phyloP scores from a whole-genome alignment of 345 rosid species.

The Eucalyptus paniculata region DNA sequence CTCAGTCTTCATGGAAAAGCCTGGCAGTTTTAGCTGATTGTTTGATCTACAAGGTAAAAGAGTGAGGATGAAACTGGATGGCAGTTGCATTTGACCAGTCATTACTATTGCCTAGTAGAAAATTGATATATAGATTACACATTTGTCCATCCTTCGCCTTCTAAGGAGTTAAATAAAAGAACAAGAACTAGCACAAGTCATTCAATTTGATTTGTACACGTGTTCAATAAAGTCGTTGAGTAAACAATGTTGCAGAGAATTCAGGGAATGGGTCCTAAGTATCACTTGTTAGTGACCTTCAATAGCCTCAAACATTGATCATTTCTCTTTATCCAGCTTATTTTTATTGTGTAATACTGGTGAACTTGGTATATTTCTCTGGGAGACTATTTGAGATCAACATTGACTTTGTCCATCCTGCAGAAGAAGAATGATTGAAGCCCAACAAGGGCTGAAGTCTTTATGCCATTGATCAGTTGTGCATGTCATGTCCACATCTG shows the following conservation, averaged over 20 bases:
- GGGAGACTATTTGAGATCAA: background rate
- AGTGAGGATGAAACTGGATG: background rate
- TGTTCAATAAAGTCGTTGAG: background rate
- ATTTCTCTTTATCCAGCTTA: background rate
- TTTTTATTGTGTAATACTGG: background rate
- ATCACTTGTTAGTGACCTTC: background rate
- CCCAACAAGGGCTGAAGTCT: background rate
- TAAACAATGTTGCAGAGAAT: background rate
- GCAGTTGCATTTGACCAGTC: background rate
- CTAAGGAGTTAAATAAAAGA: background rate
- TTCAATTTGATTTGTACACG: background rate
- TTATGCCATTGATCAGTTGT: background rate
- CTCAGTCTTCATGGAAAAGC: background rate
- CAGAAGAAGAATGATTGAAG: background rate
- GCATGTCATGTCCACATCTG: background rate
- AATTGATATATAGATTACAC: background rate
- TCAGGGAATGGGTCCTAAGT: background rate
- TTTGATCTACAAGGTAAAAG: background rate
- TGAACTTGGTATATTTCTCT: background rate
- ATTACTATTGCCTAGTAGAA: background rate
- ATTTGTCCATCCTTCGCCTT: background rate
- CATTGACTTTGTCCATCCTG: background rate
- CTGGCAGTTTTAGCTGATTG: background rate
- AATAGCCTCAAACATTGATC: background rate
- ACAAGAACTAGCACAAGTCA: background rate